Evolutionary conservation across 2,329 filamentous ascomycete species (phyloP), one percentile per base, ranked within the genome.

Genomic region (Monosporascus sp.): DNA sequence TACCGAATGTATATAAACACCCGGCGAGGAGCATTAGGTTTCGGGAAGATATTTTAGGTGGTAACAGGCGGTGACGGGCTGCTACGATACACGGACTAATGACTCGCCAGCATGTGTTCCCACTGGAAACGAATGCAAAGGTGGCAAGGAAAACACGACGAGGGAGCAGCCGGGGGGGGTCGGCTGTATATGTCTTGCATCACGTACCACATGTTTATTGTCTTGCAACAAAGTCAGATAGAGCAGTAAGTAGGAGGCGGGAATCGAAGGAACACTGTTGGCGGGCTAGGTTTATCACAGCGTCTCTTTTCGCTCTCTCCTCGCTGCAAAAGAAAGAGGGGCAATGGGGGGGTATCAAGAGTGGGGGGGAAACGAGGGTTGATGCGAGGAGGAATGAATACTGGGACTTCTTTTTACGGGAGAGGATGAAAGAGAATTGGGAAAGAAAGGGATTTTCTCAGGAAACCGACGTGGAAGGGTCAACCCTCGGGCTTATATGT

Each of bases 141-240:
- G 17, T n/a, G 15, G 43, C 24, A 15, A 22, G 43, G 43, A 45
- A 43, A 41, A 48, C 37, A 49, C 7, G 17, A 18, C 9, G 9
- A 31, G 28, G 28, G 14, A 35, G 31, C 8, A 37, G 14, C 44
- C 15, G 38, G 51, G 38, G 51, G 31, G 35, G 26, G 26, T 40
- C 37, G 49, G 48, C 24, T 50, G 52, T 26, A 24, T 54, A 50
- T 41, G 45, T 61, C 47, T 52, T 51, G 56, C 61, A 50, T 54
- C 51, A 67, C 66, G 53, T 68, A 68, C 66, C 66, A 68, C 66
- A 68, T 68, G 52, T 61, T 68, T 64, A 43, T 43, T 49, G 55
- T 49, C 31, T 45, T 26, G 45, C 7, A 41, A 18, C 17, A 7
- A 28, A n/a, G 24, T 17, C 20, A 17, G 28, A 17, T 26, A 38